Percentiles rank a stretch among this genome's conserved stretches.
phyloP scores from a whole-genome alignment of 805 yeast genomes.

The Wickerhamiella kazuoi region DNA sequence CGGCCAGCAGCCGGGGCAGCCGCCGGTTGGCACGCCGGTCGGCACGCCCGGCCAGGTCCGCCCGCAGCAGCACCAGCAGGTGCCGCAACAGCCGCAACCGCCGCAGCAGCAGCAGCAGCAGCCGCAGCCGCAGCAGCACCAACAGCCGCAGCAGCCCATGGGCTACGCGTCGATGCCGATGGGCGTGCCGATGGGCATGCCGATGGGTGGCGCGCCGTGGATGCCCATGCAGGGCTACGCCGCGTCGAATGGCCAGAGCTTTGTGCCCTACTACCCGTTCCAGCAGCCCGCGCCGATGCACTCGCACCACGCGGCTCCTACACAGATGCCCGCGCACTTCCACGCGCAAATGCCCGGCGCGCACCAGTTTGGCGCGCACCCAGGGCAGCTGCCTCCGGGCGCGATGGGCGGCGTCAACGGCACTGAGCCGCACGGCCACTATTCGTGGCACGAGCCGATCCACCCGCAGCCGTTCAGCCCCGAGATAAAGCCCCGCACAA shows the following conservation, averaged over 20 bases:
- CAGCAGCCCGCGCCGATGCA: background rate
- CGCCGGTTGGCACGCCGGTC: too few relatives aligned
- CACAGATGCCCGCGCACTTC: background rate
- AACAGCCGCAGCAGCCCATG: background rate
- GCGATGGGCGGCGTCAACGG: background rate
- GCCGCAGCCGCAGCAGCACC: background rate
- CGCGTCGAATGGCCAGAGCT: background rate
- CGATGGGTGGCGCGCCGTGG: background rate
- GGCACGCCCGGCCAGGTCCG: too few relatives aligned
- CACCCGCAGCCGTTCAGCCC: conserved; percentile 4
- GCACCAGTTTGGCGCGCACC: background rate
- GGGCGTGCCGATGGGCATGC: background rate
- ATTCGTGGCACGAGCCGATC: background rate
- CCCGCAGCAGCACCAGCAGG: conserved; percentile 1
- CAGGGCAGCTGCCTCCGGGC: background rate
- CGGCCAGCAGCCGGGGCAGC: background rate
- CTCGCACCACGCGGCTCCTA: background rate
- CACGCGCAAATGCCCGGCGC: background rate
- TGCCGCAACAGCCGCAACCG: background rate
- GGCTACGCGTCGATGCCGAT: background rate
- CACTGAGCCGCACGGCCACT: background rate
- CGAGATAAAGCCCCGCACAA: conserved; percentile 37
- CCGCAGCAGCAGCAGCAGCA: conserved; percentile 1
- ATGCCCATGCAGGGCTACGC: background rate
- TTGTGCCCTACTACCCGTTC: background rate